Conservation (phyloP, 306 rosid species). For the Calophaca sinica region DNA sequence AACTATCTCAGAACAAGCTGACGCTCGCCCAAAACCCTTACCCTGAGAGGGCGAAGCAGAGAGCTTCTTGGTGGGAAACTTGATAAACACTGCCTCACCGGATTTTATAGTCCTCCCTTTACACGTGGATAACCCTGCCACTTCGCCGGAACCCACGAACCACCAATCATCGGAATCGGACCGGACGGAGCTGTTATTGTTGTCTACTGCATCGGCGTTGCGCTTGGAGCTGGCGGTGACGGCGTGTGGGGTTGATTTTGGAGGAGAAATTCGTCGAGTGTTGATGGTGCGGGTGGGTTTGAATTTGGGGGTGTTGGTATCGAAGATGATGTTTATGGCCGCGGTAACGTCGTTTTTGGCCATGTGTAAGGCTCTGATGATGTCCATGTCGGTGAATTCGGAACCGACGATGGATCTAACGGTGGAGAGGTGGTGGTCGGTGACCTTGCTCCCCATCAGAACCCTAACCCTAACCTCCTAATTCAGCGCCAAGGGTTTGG, state of each 20-base stretch:
- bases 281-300: constrained; percentile 42
- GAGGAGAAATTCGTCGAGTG: constrained; percentile 40
- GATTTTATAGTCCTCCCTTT: constrained; percentile 76
- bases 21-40: constrained; percentile 65
- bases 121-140: constrained; percentile 79
- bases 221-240: constrained; percentile 15
- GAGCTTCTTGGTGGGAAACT: constrained; percentile 60
- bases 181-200: background rate
- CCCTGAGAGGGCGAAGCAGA: constrained; percentile 61
- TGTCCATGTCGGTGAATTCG: constrained; percentile 84
- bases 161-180: constrained; percentile 70
- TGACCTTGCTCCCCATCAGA: constrained; percentile 74
- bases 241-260: constrained; percentile 41
- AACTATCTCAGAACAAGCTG: constrained; percentile 79
- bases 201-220: constrained; percentile 21
- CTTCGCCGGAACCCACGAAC: constrained; percentile 70
- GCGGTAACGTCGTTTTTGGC: constrained; percentile 90
- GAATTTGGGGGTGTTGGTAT: constrained; percentile 54
- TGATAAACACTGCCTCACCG: constrained; percentile 74
- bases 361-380: constrained; percentile 89
- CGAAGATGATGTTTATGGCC: constrained; percentile 88
- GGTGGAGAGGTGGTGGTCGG: constrained; percentile 73
- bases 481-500: constrained; percentile 4
- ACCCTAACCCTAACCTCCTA: constrained; percentile 55
- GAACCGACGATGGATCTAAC: constrained; percentile 79